Conservation (phyloP, 179 eudicot genomes). For the Nepenthes alata region DNA sequence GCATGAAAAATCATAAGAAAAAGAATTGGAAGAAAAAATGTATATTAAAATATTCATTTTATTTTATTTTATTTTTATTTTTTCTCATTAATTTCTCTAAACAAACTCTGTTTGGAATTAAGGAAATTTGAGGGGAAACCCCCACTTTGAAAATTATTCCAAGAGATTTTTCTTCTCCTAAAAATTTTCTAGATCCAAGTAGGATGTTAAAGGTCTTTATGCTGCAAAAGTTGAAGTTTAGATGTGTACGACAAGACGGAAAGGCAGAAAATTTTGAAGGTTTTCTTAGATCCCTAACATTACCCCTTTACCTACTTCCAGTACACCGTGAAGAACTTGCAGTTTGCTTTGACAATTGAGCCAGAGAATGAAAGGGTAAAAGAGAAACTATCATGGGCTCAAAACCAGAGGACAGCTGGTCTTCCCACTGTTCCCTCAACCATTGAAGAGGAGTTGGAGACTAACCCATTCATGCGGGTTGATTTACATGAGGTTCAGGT, state of each 20-base stretch:
- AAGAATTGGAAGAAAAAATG: no score
- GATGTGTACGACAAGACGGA: neutral
- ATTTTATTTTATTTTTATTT: no score
- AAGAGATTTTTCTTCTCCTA: no score
- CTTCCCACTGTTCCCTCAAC: constrained; percentile 90
- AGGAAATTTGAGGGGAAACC: no score
- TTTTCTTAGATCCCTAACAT: neutral
- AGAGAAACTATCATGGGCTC: constrained; percentile 68
- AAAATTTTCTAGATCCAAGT: no score
- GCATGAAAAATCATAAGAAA: no score
- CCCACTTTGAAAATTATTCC: no score
- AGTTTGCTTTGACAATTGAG: constrained; percentile 79
- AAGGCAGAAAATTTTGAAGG: neutral
- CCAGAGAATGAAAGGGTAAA: constrained; percentile 58
- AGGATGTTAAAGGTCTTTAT: neutral
- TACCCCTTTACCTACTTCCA: constrained; percentile 17
- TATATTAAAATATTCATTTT: no score
- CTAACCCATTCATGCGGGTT: constrained; percentile 82
- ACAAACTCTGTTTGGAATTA: no score
- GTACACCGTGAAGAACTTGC: constrained; percentile 92
- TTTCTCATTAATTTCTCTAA: no score
- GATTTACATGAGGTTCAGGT: constrained; percentile 80
- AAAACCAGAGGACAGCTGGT: constrained; percentile 46
- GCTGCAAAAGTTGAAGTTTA: neutral
- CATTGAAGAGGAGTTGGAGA: constrained; percentile 71